A percentile compares a stretch with the other conserved stretches of the same genome.
Conservation (phyloP, 257 asterid species). For the Solanum ahanhuiri region DNA sequence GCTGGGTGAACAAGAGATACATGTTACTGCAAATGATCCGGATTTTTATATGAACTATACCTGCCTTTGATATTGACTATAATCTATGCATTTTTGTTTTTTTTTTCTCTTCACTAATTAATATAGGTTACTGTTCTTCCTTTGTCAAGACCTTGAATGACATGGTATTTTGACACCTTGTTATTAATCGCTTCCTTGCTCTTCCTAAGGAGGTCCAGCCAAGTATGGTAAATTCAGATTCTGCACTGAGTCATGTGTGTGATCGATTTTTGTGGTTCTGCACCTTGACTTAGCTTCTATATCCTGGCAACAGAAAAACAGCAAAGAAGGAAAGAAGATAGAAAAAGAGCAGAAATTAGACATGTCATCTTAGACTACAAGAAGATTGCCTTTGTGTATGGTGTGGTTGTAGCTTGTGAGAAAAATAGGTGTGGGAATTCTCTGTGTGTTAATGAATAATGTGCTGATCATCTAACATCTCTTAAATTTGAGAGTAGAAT, state of each 20-base stretch:
- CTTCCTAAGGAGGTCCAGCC: not conserved
- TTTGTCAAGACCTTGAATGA: not conserved
- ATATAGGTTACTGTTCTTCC: not conserved
- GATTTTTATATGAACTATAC: not conserved
- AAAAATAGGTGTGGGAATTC: not conserved
- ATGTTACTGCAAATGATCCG: not conserved
- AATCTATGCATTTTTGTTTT: not conserved
- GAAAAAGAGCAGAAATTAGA: not conserved
- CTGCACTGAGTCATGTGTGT: not conserved
- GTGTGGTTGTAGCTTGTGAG: not conserved
- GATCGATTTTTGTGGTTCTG: not conserved
- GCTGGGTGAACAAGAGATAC: not conserved
- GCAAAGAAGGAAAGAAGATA: not conserved
- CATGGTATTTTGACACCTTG: not conserved
- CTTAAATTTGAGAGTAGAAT: not conserved
- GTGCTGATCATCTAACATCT: not conserved
- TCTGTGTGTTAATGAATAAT: not conserved
- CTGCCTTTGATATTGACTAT: not conserved
- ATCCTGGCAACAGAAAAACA: not conserved
- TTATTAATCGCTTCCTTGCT: not conserved
- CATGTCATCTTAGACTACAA: not conserved
- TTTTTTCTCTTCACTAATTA: not conserved
- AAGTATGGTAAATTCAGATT: not conserved
- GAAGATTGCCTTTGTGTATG: not conserved
- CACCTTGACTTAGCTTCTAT: not conserved